Evolutionary conservation across 148 eudicot species (phyloP), one percentile per base, ranked within the genome.

Genomic region (Dianthus caryophyllus): DNA sequence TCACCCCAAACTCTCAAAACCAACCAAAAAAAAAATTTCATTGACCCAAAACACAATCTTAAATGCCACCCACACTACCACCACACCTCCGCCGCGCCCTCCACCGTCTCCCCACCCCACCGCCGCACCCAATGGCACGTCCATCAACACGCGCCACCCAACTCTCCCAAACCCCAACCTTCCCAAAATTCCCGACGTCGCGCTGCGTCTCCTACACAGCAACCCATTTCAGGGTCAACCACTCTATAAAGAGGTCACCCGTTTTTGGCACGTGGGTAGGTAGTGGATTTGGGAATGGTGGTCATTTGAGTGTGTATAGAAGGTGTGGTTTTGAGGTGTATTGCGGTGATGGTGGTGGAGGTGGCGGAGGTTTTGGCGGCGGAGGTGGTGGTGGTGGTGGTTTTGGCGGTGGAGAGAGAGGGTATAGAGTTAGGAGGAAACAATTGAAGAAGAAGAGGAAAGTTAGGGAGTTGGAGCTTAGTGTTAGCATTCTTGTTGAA

Each of bases 401-500:
- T 67, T 53, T 67, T 53, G 20, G 66, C 26, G 76, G 59, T 8
- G 74, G 76, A 26, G 71, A 83, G 71, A 84, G 98, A 80, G 89
- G 88, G 76, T 92, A 84, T 61, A 64, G 71, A 70, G 69, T 70
- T 26, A 80, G 86, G 72, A 72, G 65, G 56, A 66, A 67, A 60
- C 46, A 61, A 66, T 57, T 72, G 31, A 71, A 69, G 50, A 71
- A 27, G 73, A 71, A 27, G 73, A 79, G 56, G 33, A 87, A 81
- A 61, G 77, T 20, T 65, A 86, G 75, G 79, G 98, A 89, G 24
- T 82, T 92, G 61, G 89, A 92, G 77, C 87, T 92, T 16, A 77
- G 64, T 80, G 96, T 89, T 30, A 77, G 80, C 50, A 85, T 92
- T 75, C 82, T 88, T 52, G 80, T 92, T 53, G 98, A 92, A 66